Conservation (phyloP, 345 rosid species). For the Brassica cretica region DNA sequence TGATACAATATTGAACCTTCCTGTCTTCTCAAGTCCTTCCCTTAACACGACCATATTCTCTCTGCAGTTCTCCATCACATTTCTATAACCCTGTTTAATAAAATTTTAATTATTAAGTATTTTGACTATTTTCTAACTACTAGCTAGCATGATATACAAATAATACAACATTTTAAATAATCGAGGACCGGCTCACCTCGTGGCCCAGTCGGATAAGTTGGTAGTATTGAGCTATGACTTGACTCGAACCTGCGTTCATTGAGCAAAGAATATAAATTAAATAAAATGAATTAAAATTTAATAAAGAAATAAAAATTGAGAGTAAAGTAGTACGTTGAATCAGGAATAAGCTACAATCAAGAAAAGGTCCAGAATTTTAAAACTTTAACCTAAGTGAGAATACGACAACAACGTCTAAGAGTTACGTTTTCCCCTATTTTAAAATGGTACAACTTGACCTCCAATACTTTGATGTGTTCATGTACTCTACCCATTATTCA, state of each 20-base stretch:
- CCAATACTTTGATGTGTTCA: conserved; percentile 7
- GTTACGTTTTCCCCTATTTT: conserved; percentile 1
- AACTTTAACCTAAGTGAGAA: background rate
- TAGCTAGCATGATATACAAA: background rate
- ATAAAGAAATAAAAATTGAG: background rate
- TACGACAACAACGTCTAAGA: background rate
- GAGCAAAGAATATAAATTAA: background rate
- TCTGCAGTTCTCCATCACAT: conserved; percentile 72
- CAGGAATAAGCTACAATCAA: background rate
- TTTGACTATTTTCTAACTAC: background rate
- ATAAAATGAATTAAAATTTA: background rate
- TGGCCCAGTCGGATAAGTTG: conserved; percentile 43
- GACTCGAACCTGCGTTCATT: conserved; percentile 39
- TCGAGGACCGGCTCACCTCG: conserved; percentile 30
- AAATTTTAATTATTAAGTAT: background rate
- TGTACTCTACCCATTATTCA: background rate
- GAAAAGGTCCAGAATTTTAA: background rate
- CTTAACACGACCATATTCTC: conserved; percentile 60
- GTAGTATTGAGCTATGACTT: conserved; percentile 44
- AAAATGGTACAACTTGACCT: conserved; percentile 12
- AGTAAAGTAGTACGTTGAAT: background rate
- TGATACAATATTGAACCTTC: conserved; percentile 61
- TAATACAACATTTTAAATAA: background rate
- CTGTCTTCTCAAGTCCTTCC: conserved; percentile 64
- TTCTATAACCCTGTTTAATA: conserved; percentile 36